phyloP scores from a whole-genome alignment of 148 eudicot genomes.

The Simmondsia chinensis region DNA sequence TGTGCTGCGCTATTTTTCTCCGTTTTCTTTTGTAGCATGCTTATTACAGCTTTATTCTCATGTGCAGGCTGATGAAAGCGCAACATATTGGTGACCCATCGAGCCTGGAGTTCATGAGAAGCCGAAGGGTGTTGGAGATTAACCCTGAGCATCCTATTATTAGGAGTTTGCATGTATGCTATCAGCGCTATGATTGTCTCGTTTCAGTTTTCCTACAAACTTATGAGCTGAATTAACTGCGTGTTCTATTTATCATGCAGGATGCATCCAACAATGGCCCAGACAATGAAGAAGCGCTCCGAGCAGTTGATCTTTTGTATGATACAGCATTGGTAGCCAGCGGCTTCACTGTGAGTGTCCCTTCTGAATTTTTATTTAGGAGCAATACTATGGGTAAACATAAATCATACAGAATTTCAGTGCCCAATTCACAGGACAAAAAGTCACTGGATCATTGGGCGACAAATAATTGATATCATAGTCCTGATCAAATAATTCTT shows the following conservation, averaged over 20 bases:
- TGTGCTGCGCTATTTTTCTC: constrained; percentile 1
- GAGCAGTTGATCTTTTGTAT: constrained; percentile 83
- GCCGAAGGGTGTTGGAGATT: constrained; percentile 86
- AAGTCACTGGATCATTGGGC: too few relatives aligned
- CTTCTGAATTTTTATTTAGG: neutral
- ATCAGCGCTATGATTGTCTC: neutral
- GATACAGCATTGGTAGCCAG: constrained; percentile 83
- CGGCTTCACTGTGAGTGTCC: constrained; percentile 85
- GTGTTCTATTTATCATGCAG: constrained; percentile 22
- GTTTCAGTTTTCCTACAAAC: neutral
- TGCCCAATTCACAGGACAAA: too few relatives aligned
- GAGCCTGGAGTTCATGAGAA: constrained; percentile 70
- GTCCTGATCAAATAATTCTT: too few relatives aligned
- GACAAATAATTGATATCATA: too few relatives aligned
- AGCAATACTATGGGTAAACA: neutral
- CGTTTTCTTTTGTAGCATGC: neutral
- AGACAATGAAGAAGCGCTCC: constrained; percentile 73
- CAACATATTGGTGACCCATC: constrained; percentile 57
- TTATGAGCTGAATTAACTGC: neutral
- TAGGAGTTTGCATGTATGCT: constrained; percentile 66
- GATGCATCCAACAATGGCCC: constrained; percentile 52
- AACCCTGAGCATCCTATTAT: constrained; percentile 83
- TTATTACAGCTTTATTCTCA: neutral
- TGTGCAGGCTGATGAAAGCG: constrained; percentile 89
- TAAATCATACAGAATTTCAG: neutral